These are phyloP conservation scores for Colletotrichum lini DNA, from an alignment of 2,329 filamentous ascomycete genomes.

Conservation along the genomic window DNA sequence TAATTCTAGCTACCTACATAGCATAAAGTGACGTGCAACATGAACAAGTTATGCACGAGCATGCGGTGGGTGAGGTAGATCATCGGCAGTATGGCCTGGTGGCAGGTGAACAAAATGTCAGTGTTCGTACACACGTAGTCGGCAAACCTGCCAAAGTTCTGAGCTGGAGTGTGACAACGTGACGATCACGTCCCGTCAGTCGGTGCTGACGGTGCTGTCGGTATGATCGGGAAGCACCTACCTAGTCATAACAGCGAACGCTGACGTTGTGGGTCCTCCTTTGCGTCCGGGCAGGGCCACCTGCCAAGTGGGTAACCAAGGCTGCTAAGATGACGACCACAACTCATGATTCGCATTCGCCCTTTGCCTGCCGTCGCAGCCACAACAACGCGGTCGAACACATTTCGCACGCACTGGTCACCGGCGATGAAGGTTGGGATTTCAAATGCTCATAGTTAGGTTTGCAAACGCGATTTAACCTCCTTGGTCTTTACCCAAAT, in stretches of 20 bases:
- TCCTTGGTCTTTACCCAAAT: background rate
- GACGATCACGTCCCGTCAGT: constrained; percentile 5
- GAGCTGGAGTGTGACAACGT: constrained; percentile 22
- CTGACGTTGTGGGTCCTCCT: background rate
- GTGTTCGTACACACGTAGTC: too few relatives aligned
- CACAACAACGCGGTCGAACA: constrained; percentile 13
- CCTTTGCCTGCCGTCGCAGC: constrained; percentile 29
- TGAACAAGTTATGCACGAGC: constrained; percentile 15
- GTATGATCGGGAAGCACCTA: constrained; percentile 26
- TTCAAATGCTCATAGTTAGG: background rate
- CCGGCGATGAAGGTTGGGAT: background rate
- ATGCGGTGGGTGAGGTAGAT: background rate
- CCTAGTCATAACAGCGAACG: background rate
- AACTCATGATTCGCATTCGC: constrained; percentile 34
- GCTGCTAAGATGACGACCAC: constrained; percentile 32
- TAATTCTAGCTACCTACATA: background rate
- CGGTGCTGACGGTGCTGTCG: constrained; percentile 3
- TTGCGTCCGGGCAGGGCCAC: constrained; percentile 2
- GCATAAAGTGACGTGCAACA: background rate
- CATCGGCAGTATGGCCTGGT: constrained; percentile 9
- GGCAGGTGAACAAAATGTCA: background rate
- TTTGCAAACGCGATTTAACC: background rate
- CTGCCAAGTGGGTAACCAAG: constrained; percentile 28
- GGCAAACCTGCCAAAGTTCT: too few relatives aligned
- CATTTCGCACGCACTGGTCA: background rate